A percentile compares a stretch with the other conserved stretches of the same genome.
phyloP scores from a whole-genome alignment of 176 grass and related monocot species.

The Eremochloa ophiuroides region DNA sequence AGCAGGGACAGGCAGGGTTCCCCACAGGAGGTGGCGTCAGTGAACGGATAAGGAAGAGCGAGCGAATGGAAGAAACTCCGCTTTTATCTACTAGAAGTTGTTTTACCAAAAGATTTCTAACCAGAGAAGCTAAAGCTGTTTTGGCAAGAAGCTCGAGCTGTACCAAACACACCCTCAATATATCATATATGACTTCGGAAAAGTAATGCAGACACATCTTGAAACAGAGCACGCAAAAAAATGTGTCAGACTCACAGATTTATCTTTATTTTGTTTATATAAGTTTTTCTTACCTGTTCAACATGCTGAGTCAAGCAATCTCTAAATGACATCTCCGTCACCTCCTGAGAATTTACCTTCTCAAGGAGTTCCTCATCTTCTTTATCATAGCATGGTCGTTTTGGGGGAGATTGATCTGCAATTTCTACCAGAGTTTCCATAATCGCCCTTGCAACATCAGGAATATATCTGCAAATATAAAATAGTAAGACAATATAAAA shows the following conservation, averaged over 20 bases:
- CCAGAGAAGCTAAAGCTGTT: no score
- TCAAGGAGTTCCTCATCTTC: conserved; percentile 83
- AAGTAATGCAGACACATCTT: background rate
- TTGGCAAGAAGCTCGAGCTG: no score
- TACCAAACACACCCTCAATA: no score
- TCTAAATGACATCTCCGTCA: conserved; percentile 71
- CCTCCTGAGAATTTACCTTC: conserved; percentile 71
- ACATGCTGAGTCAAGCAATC: conserved; percentile 83
- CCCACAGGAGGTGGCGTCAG: no score
- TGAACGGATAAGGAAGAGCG: no score
- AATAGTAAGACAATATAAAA: conserved; percentile 7
- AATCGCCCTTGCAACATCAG: conserved; percentile 88
- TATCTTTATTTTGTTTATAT: background rate
- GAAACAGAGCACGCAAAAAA: background rate
- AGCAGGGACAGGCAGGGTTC: no score
- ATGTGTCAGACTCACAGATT: background rate
- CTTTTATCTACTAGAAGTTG: no score
- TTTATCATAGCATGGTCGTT: conserved; percentile 54
- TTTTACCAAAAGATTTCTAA: no score
- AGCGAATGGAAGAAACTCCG: no score
- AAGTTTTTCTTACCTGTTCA: conserved; percentile 68
- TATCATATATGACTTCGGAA: background rate
- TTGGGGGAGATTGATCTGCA: conserved; percentile 52
- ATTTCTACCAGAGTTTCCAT: conserved; percentile 88
- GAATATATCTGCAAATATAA: conserved; percentile 70